Conservation (phyloP, 306 rosid genomes). For the Senna tora region DNA sequence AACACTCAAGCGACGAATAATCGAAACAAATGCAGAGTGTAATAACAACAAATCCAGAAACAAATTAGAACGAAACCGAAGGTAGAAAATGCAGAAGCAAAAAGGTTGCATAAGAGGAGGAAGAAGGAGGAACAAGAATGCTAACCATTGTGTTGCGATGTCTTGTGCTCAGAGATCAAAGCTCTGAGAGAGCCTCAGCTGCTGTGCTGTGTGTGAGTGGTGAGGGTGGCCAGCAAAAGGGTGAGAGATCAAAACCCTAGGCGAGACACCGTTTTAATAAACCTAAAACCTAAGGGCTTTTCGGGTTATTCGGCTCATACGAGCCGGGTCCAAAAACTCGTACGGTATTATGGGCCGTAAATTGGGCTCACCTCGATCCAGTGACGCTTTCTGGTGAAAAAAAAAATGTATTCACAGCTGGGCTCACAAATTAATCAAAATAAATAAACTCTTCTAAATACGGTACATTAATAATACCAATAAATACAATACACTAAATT, state of each 20-base stretch:
- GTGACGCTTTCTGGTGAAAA: no score
- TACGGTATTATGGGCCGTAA: background rate
- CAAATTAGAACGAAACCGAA: background rate
- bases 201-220: background rate
- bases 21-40: background rate
- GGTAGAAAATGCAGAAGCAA: background rate
- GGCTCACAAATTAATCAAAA: no score
- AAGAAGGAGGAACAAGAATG: background rate
- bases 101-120: background rate
- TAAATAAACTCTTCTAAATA: no score
- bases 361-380: background rate
- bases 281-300: background rate
- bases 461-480: no score
- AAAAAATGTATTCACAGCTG: no score
- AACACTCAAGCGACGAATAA: background rate
- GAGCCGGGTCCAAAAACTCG: background rate
- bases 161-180: background rate
- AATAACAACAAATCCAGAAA: background rate
- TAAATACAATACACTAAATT: no score
- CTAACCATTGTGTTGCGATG: conserved; percentile 13
- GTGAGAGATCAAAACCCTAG: background rate
- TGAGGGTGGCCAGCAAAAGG: background rate
- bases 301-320: background rate
- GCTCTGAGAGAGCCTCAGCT: background rate
- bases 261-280: background rate